Evolutionary conservation across 345 rosid species (phyloP), one percentile per base, ranked within the genome.

Genomic region (Populus deltoides): DNA sequence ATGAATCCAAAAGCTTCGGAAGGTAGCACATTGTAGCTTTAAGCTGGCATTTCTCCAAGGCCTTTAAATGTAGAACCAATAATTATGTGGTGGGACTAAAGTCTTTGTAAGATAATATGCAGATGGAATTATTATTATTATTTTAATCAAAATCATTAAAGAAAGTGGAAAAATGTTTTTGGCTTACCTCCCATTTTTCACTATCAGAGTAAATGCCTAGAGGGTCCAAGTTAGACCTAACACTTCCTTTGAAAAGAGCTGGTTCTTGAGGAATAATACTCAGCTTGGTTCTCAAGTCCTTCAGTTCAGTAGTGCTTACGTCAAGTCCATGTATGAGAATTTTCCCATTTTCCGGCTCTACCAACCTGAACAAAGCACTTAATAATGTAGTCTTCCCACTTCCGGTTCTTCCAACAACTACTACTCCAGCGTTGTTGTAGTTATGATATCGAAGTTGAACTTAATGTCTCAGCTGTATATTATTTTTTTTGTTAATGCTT

Each of bases 231-330:
- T 90, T 93, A 20, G 91, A 88, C 68, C 98, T 81, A 51, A 91
- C 85, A 63, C 91, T 88, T 59, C 92, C 98, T 70, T 87, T 79
- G 78, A 93, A 92, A 66, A 91, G 93, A 74, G 36, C 36, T 33
- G 97, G 92, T 6, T 93, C 98, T 81, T 92, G 98, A 81, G 98
- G 97, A 81, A 93, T 90, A 78, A 90, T 90, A 83, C 98, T 87
- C 13, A 93, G 90, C 81, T 89, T 93, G 88, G 83, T 81, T 73
- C 97, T 90, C 81, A 93, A 70, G 77, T 92, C 98, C 78, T 89
- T 92, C 6, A 93, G 74, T n/a, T 97, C 98, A 12, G 92, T 89
- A 0, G 84, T 76, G 73, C 97, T 80, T 31, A 92, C 87, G 85
- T 93, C 92, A 74, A 91, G 82, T 65, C 87, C 90, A 80, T 91